Conservation (phyloP, 352 stramenopile species). For the Pythium plurisporium region DNA sequence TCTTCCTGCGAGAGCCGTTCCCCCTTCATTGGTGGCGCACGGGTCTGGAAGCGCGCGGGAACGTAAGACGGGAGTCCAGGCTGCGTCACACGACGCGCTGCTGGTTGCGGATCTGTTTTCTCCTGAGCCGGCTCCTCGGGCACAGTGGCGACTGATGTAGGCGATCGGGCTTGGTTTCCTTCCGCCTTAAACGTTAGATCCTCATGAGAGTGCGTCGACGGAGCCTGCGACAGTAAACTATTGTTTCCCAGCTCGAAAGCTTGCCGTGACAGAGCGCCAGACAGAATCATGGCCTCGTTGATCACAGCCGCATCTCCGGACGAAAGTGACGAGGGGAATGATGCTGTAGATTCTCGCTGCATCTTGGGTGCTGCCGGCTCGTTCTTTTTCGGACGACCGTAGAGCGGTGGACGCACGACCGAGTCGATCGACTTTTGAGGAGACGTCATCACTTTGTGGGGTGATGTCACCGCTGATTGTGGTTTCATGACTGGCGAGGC, state of each 20-base stretch:
- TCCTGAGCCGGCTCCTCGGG: background rate
- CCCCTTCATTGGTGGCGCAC: slow-evolving; percentile 1
- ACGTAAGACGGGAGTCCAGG: slow-evolving; percentile 20
- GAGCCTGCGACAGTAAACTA: slow-evolving; percentile 11
- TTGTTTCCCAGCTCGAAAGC: slow-evolving; percentile 8
- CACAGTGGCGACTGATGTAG: background rate
- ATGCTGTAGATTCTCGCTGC: background rate
- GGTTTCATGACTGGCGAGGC: background rate
- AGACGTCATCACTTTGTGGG: slow-evolving; percentile 6
- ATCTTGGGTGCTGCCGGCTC: background rate
- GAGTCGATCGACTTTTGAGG: slow-evolving; percentile 9
- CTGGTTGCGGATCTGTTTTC: background rate
- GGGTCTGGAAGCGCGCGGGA: slow-evolving; percentile 20
- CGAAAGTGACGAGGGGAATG: background rate
- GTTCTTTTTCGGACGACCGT: slow-evolving; percentile 15
- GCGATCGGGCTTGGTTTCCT: background rate
- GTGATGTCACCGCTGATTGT: background rate
- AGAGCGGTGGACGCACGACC: slow-evolving; percentile 15
- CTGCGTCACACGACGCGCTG: background rate
- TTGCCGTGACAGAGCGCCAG: background rate
- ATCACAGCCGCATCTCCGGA: background rate
- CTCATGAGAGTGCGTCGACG: slow-evolving; percentile 14
- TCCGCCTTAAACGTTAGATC: slow-evolving; percentile 18
- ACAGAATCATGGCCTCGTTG: background rate
- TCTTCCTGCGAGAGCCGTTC: slow-evolving; percentile 7